Evolutionary conservation across 2,329 filamentous ascomycete genomes (phyloP), one percentile per base, ranked within the genome.

Genomic region (Venturia asperata): DNA sequence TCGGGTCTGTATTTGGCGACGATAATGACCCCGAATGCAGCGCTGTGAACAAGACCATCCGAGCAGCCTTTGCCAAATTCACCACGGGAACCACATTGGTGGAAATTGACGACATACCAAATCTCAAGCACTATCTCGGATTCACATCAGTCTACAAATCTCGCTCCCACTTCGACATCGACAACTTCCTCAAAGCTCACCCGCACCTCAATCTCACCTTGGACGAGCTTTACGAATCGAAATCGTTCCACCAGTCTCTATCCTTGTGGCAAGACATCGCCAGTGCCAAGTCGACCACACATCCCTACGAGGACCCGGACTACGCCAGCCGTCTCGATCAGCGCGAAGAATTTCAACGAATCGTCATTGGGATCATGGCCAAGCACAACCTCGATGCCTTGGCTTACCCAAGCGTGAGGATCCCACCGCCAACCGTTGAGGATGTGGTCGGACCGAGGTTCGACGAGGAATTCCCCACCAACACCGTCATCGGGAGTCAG

Each of bases 401-500:
- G 34, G 68, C 70, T 1, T 72, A 75, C 55, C 75, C 75, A 1
- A 74, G 21, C 17, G 47, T 56, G 5, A 1, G 45, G 24, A 67
- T 74, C 0, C 70, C 75, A 11, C 71, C 75, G 11, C 75, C 74
- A 4, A 72, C 70, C 24, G 71, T 72, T 19, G 65, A 71, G 55
- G 73, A 76, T 67, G 69, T 74, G 10, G 66, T 70, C 10, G 71
- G 69, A 49, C 64, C 66, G 30, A 69, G 73, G 39, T 75, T 67
- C 15, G 63, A 65, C 13, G 65, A 68, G 7, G 67, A 71, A 52
- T 76, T 74, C 61, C 72, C 72, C 9, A 74, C 71, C 3, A 76
- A 77, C 63, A 77, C 76, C 3, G 68, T 72, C 1, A 71, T 77
- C 60, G 75, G 72, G 0, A 74, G 72, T 62, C 71, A 72, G 47